These are phyloP conservation scores for Pythium monospermum DNA, from an alignment of 352 stramenopile species.

Conservation along the genomic window DNA sequence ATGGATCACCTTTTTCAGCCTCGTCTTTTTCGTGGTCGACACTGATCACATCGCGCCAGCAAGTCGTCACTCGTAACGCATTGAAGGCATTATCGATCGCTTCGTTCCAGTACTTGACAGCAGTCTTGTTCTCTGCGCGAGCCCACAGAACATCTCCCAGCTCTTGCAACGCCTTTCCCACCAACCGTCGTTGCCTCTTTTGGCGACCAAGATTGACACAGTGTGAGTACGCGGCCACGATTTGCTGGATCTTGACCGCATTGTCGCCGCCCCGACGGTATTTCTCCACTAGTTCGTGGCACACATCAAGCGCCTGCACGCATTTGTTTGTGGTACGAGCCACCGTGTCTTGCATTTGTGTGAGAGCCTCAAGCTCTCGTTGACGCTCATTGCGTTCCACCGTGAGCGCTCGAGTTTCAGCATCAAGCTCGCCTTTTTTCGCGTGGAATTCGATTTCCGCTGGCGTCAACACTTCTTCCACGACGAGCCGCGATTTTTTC, in stretches of 20 bases:
- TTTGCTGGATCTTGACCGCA: slow-evolving; percentile 19
- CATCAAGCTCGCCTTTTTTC: slow-evolving; percentile 35
- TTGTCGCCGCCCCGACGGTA: slow-evolving; percentile 26
- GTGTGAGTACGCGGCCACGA: slow-evolving; percentile 37
- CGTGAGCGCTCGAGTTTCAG: slow-evolving; percentile 26
- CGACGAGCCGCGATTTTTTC: slow-evolving; percentile 73
- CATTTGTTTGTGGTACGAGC: slow-evolving; percentile 53
- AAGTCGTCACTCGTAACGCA: slow-evolving; percentile 34
- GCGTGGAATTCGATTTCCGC: slow-evolving; percentile 59
- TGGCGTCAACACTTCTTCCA: slow-evolving; percentile 54
- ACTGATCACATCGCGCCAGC: slow-evolving; percentile 48
- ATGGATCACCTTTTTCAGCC: neutral
- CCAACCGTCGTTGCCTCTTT: slow-evolving; percentile 55
- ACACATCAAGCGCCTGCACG: slow-evolving; percentile 43
- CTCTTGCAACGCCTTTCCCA: slow-evolving; percentile 62
- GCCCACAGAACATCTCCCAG: slow-evolving; percentile 68
- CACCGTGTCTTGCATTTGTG: slow-evolving; percentile 18
- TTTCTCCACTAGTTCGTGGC: slow-evolving; percentile 39
- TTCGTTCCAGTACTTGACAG: slow-evolving; percentile 67
- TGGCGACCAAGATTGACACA: slow-evolving; percentile 55
- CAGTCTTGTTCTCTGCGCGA: slow-evolving; percentile 29
- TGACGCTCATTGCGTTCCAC: slow-evolving; percentile 12
- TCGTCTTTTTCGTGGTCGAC: slow-evolving; percentile 18
- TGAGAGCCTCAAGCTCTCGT: slow-evolving; percentile 15
- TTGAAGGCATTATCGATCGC: slow-evolving; percentile 70